Evolutionary conservation across 2,329 filamentous ascomycete species (phyloP), one percentile per base, ranked within the genome.

Genomic region (Penicillium corylophilum): DNA sequence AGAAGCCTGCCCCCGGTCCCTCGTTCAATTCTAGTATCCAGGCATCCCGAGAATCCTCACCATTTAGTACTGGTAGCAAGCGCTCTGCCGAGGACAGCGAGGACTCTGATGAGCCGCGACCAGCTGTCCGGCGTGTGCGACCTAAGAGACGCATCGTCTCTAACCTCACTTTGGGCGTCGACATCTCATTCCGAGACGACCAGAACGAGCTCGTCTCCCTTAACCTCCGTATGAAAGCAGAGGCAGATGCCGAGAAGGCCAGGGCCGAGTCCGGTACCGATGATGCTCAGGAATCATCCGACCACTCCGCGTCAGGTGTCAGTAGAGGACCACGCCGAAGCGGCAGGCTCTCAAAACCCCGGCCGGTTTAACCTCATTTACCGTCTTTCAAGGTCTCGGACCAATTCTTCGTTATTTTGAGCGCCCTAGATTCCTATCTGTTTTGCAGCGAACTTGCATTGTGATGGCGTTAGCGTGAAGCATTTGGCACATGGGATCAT

Each of bases 21-120:
- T 58, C 60, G 24, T 59, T 71, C 58, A 69, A 71, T 46, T 61
- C 67, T 2, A 64, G 60, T 18, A 52, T 73, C 12, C 68, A 68
- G 28, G 71, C 70, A 4, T 75, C 72, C 2, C 66, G 72, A 4
- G 73, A 71, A 13, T 74, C 72, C 1, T 75, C 72, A 5, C 71
- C 71, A 7, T 70, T 71, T 48, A 74, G 71, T 50, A 72, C 68
- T 0, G 69, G 69, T 9, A 74, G 71, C 57, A 74, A 75, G 52
- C 71, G 72, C 20, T 73, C 71, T 4, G 71, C 71, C 5, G 69
- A 73, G 43, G 69, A 70, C 29, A 72, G 67, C 33, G 71, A 71
- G 15, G 62, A 68, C 24, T 71, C 71, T 5, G 71, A 74, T n/a
- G 64, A 65, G 9, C 60, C 63, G 36, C 67, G 62, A 7, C 63